phyloP scores from a whole-genome alignment of 1,284 basidiomycete species.

The Cutaneotrichosporon sp. region DNA sequence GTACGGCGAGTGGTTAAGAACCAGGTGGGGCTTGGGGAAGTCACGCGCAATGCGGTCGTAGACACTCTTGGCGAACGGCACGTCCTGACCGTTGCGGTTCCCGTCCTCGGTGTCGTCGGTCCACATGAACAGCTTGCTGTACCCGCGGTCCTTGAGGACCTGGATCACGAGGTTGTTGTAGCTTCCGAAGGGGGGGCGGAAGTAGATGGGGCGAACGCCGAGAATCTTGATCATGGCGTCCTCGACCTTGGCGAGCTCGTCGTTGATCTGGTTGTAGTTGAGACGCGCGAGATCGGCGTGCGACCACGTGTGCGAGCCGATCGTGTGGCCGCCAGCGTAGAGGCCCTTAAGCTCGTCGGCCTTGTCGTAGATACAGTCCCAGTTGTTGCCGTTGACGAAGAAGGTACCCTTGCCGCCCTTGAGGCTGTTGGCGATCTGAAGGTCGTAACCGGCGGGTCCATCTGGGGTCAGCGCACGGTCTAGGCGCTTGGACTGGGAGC shows the following conservation, averaged over 20 bases:
- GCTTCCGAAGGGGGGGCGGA: constrained; percentile 56
- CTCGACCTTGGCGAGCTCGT: constrained; percentile 56
- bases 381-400: constrained; percentile 57
- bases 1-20: constrained; percentile 44
- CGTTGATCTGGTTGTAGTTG: constrained; percentile 49
- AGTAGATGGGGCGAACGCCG: constrained; percentile 57
- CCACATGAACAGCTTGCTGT: constrained; percentile 53
- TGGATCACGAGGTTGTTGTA: constrained; percentile 58
- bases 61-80: constrained; percentile 32
- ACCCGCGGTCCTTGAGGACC: constrained; percentile 54
- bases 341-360: constrained; percentile 19
- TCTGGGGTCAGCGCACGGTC: constrained; percentile 43
- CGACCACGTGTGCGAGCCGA: constrained; percentile 62
- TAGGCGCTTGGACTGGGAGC: no score
- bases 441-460: constrained; percentile 56
- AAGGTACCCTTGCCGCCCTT: constrained; percentile 59
- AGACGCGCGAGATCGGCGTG: constrained; percentile 58
- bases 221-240: constrained; percentile 59
- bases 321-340: constrained; percentile 52
- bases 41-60: constrained; percentile 33
- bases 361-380: constrained; percentile 59
- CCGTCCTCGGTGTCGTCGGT: constrained; percentile 43
- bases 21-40: constrained; percentile 40
- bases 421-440: constrained; percentile 55
- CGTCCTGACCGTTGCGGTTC: constrained; percentile 38